Evolutionary conservation across 2,329 filamentous ascomycete genomes (phyloP).

Genomic region (Paecilomyces sp.): DNA sequence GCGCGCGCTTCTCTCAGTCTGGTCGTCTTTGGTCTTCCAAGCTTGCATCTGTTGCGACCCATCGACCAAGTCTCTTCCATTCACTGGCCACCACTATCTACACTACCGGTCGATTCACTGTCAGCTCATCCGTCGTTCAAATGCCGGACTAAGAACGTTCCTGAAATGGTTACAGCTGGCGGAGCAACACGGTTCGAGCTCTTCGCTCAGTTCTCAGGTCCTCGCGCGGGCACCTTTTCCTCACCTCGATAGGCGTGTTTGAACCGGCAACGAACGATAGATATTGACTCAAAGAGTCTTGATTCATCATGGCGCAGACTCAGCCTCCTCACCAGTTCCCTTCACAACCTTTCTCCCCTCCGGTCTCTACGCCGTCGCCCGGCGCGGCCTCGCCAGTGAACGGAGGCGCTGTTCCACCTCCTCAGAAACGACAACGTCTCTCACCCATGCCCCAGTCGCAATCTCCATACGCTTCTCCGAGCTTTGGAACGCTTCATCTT

Average conservation of each 20-base stretch:
- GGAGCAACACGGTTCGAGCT: slow-evolving; percentile 30
- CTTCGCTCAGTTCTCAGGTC: slow-evolving; percentile 26
- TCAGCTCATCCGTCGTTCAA: slow-evolving; percentile 7
- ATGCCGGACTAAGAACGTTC: slow-evolving; percentile 7
- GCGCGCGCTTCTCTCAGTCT: slow-evolving; percentile 6
- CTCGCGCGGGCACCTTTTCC: slow-evolving; percentile 20
- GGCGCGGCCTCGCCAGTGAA: slow-evolving; percentile 46
- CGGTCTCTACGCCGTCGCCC: slow-evolving; percentile 56
- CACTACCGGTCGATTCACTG: slow-evolving; percentile 8
- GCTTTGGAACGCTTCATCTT: slow-evolving; percentile 43
- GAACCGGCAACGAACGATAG: slow-evolving; percentile 12
- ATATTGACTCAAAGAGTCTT: slow-evolving; percentile 1
- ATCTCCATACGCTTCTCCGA: slow-evolving; percentile 56
- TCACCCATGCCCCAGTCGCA: slow-evolving; percentile 61
- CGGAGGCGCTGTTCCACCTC: slow-evolving; percentile 52
- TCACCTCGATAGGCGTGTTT: slow-evolving; percentile 13
- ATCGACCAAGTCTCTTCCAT: slow-evolving; percentile 6
- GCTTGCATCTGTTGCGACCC: slow-evolving; percentile 10
- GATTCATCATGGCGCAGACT: slow-evolving; percentile 52
- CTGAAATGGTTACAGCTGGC: slow-evolving; percentile 33
- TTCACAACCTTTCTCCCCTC: slow-evolving; percentile 55
- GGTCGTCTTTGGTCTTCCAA: slow-evolving; percentile 7
- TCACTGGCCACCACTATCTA: slow-evolving; percentile 4
- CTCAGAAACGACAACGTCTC: slow-evolving; percentile 65
- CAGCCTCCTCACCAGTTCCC: slow-evolving; percentile 47